Base-by-base conservation (phyloP, 2,329 filamentous ascomycete genomes). In the Coniochaeta sp. region DNA sequence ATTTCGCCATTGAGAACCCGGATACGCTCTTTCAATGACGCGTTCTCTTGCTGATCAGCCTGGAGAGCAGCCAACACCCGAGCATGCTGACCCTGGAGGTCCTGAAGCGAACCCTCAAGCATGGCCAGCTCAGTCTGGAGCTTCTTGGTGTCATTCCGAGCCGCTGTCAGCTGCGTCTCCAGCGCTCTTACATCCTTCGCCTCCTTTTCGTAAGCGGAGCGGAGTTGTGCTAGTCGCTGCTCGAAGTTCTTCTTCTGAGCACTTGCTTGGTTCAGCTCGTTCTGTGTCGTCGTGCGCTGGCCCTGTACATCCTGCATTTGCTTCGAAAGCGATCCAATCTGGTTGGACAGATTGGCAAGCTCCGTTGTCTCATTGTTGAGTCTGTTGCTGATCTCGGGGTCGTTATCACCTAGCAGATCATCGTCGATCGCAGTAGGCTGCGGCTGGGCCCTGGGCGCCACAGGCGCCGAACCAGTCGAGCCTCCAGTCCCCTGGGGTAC, bases 221-320 rank as follows among this genome's bases (percentile, higher is more conserved):
- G 87, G 61, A 97, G 88, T 70, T 97, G 93, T 5, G 90, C 86
- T 31, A 99, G 79, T 24, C 95, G 88, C 65, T 89, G 81, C 77
- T 99, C 95, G 66, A 99, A 93, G 70, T 96, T 93, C 67, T 89
- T 89, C 78, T 97, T 98, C 73, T 98, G 93, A 14, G 88, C 86
- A 58, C 83, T 90, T 34, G 90, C 88, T 69, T 93, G 90, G 63
- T 83, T 89, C 58, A 98, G 77, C 62, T 96, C 91, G 64, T 89
- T 88, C 73, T 97, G 92, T 0, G 89, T 89, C 1, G 85, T 84
- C 6, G 79, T 83, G 64, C 92, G 89, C 75, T 96, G 93, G 36
- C 82, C 85, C 71, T 96, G 91, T 1, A 96, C 89, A 66, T 93
- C 91, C 71, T 96, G 91, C 86, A 96, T 96, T 76, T 99, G 92